Base-by-base conservation (phyloP, 257 asterid genomes). In the Coffea eugenioides region DNA sequence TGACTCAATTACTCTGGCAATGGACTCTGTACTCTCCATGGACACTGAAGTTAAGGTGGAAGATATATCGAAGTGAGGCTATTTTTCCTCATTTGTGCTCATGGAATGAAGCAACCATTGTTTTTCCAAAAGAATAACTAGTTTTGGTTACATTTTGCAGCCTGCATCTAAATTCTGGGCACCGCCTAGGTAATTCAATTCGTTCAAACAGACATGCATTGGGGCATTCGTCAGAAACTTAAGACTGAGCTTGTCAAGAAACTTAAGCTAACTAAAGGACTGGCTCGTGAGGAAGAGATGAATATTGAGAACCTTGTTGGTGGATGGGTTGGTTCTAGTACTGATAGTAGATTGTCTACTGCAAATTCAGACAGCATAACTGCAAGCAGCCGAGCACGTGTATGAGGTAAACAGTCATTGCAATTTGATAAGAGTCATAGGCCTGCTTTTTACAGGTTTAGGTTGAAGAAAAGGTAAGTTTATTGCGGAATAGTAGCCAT, bases 401-500 rank as follows among this genome's bases (percentile, higher is more conserved):
- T 73, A 71, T 85, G 61, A 31, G 82, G 78, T 73, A 92, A 79
- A 85, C 90, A 91, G 89, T 84, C 94, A 75, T 84, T 96, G 89
- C 99, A 96, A 88, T 96, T 96, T 83, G 98, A 96, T 79, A 92
- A 91, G 86, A 88, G 95, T 83, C 71, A 92, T 13, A 90, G 98
- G 88, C 99, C 99, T 88, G 93, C 99, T 48, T 96, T 94, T 88
- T 96, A 92, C 82, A 98, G 99, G 83, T 83, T 90, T 84, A 90
- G 96, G 93, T 89, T 90, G 56, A 86, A 83, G 86, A 94, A 88
- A 87, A 94, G 97, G 98, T 90, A 79, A 89, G 80, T 34, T 5
- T 39, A 0, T 36, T 59, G 2, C 76, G 20, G 21, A 54, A 46
- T 59, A 39, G 15, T 54, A 57, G 43, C 52, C 31, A 45, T 43